Base-by-base conservation (phyloP, 148 eudicot genomes). In the Cornus controversa region DNA sequence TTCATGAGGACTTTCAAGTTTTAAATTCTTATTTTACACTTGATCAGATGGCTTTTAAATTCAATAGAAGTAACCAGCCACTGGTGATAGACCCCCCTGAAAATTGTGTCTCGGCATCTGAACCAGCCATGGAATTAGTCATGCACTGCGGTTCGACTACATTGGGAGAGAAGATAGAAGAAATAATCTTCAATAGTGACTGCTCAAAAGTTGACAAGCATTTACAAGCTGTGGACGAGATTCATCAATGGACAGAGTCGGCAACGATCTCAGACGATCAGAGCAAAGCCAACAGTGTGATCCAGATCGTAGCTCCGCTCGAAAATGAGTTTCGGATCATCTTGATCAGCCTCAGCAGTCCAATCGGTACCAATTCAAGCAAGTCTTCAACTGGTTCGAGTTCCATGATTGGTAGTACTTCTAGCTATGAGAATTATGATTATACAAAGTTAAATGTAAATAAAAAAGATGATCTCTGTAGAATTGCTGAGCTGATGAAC, bases 301-400 rank as follows among this genome's bases (percentile, higher is more conserved):
- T 6, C 45, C 45, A 40, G 45, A 40, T 40, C 10, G 45, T 40
- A 40, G 45, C 45, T 40, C 45, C 45, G 7, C 45, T 40, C 45
- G 10, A 92, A 29, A 97, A 92, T 75, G 98, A 94, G 92, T 94
- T 94, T 63, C 92, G 97, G 0, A 79, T 74, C 64, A 86, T 94
- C 23, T 81, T 94, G 8, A 66, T 91, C 0, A 71, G 86, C 0
- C 87, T 87, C 70, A 79, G 92, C 2, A 36, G 84, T 6, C 84
- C 91, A 0, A 80, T 85, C 26, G 92, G 87, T 2, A 31, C 90
- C 40, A 90, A 89, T 6, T 80, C 87, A 18, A 64, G 84, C 5
- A 75, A 79, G 14, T 67, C 87, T 75, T 75, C 45, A 40, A 40
- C 58, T 82, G 80, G 27, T 69, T 77, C 36, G 42, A 53, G 22